Conservation (phyloP, 106 monocot species). For the Alisma plantagoaquatica region DNA sequence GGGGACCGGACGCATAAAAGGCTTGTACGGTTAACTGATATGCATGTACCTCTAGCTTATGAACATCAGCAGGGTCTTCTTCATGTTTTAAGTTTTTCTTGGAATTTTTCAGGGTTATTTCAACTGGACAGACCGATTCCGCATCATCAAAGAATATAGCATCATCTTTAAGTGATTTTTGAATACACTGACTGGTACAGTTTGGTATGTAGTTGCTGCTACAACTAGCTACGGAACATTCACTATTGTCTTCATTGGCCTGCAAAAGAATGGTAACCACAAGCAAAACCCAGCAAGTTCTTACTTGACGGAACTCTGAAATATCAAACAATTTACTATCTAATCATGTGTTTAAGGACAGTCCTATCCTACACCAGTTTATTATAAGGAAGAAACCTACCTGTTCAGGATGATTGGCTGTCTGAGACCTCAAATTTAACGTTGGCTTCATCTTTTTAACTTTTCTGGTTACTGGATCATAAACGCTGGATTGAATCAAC, state of each 20-base stretch:
- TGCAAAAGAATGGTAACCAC: neutral
- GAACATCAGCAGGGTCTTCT: conserved; percentile 5
- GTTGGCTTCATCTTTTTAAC: too few species aligned
- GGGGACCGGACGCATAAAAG: conserved; percentile 28
- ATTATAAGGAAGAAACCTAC: too few species aligned
- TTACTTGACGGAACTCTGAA: too few species aligned
- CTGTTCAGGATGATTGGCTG: too few species aligned
- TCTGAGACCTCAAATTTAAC: too few species aligned
- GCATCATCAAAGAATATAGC: conserved; percentile 7
- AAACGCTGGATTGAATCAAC: too few species aligned
- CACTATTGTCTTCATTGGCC: conserved; percentile 12
- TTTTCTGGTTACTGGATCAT: too few species aligned
- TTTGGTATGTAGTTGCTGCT: conserved; percentile 12
- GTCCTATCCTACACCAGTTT: too few species aligned
- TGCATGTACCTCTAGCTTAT: conserved; percentile 28
- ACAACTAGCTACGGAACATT: conserved; percentile 30
- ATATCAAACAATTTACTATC: too few species aligned
- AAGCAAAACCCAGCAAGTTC: too few species aligned
- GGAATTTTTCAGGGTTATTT: too few species aligned
- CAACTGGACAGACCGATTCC: conserved; percentile 8
- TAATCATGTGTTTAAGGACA: too few species aligned
- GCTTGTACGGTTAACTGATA: conserved; percentile 28
- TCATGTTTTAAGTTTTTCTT: neutral
- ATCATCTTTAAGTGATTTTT: neutral
- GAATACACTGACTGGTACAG: neutral